These are phyloP conservation scores for Eucalyptus shirleyi DNA, from an alignment of 345 rosid genomes.

Conservation along the genomic window DNA sequence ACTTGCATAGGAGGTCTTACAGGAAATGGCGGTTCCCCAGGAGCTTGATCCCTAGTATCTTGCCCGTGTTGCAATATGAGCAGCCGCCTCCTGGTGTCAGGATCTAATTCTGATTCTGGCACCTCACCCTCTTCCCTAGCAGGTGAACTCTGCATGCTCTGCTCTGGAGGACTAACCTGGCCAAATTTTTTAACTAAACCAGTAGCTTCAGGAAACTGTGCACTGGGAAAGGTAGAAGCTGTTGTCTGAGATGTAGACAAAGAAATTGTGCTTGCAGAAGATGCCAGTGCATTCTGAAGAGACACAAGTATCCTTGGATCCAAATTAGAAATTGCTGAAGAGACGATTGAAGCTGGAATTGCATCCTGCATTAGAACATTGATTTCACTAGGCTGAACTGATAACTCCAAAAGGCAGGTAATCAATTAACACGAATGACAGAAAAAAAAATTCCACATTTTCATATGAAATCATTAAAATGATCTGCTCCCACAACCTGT, in stretches of 20 bases:
- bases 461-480: not conserved
- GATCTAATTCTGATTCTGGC: slow-evolving; percentile 97
- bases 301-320: slow-evolving; percentile 60
- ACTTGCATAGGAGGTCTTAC: slow-evolving; percentile 51
- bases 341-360: slow-evolving; percentile 40
- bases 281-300: slow-evolving; percentile 41
- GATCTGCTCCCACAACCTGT: not conserved
- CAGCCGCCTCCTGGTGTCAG: slow-evolving; percentile 92
- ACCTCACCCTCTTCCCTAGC: slow-evolving; percentile 99
- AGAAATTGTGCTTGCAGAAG: slow-evolving; percentile 54
- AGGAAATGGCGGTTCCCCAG: slow-evolving; percentile 63
- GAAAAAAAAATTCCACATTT: not conserved
- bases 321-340: slow-evolving; percentile 35
- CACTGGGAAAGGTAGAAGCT: slow-evolving; percentile 27
- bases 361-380: slow-evolving; percentile 44
- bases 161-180: slow-evolving; percentile 44
- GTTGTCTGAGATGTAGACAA: slow-evolving; percentile 36
- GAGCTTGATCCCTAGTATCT: slow-evolving; percentile 64
- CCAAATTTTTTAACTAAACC: slow-evolving; percentile 44
- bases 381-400: not conserved
- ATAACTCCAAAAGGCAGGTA: not conserved
- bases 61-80: slow-evolving; percentile 98
- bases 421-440: not conserved
- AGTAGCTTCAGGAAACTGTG: slow-evolving; percentile 47
- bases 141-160: slow-evolving; percentile 80